Conservation (phyloP, 345 rosid genomes). For the Salix exigua region DNA sequence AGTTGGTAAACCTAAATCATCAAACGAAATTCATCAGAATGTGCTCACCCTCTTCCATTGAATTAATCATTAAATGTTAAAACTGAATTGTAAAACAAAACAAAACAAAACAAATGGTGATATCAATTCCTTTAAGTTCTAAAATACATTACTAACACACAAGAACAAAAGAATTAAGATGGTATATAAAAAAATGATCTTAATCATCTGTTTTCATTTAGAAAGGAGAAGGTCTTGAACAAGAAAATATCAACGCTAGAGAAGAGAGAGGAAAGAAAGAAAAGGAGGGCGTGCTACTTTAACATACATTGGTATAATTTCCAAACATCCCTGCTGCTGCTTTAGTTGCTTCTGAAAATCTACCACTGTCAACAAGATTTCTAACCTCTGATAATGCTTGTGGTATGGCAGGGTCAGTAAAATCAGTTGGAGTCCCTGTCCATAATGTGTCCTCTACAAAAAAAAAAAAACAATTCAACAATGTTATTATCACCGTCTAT, state of each 20-base stretch:
- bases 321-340: not conserved
- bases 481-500: not conserved
- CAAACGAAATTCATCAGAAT: constrained; percentile 32
- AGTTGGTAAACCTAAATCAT: constrained; percentile 74
- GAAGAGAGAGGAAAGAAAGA: not conserved
- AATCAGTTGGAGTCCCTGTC: not conserved
- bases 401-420: not conserved
- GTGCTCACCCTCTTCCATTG: too few relatives aligned
- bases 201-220: not conserved
- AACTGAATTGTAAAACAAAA: too few relatives aligned
- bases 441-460: not conserved
- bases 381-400: not conserved
- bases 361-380: not conserved
- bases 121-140: too few relatives aligned
- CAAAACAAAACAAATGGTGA: too few relatives aligned
- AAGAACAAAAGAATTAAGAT: too few relatives aligned
- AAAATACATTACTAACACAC: not conserved
- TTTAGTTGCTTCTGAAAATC: not conserved
- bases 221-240: not conserved
- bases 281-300: not conserved
- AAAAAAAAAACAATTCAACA: not conserved
- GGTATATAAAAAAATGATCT: not conserved
- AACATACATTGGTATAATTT: not conserved
- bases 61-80: too few relatives aligned
- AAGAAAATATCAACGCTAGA: not conserved